phyloP scores from a whole-genome alignment of 1,284 basidiomycete species.

The Abortiporus biennis region DNA sequence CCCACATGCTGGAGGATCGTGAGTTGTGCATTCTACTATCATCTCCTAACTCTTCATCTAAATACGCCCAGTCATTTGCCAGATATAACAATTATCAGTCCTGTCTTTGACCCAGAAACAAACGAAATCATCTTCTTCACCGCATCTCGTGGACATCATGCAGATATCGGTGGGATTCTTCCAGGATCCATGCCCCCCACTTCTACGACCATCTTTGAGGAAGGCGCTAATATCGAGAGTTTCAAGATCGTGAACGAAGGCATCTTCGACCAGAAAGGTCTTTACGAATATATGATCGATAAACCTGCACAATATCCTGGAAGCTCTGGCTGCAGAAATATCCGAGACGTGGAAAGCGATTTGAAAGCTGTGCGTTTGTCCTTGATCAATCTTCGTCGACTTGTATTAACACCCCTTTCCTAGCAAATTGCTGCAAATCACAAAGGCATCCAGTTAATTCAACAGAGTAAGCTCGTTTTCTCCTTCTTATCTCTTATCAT shows the following conservation, averaged over 20 bases:
- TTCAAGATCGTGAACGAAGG: slow-evolving; percentile 92
- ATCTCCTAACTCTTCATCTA: slow-evolving; percentile 1
- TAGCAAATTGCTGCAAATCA: slow-evolving; percentile 95
- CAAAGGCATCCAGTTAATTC: slow-evolving; percentile 84
- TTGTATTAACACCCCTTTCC: not conserved
- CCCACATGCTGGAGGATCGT: slow-evolving; percentile 84
- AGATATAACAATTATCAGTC: slow-evolving; percentile 88
- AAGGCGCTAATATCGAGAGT: slow-evolving; percentile 88
- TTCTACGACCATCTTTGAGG: slow-evolving; percentile 85
- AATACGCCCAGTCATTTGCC: slow-evolving; percentile 57
- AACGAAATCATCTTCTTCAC: slow-evolving; percentile 88
- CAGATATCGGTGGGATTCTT: slow-evolving; percentile 72
- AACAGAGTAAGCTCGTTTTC: slow-evolving; percentile 43
- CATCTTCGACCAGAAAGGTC: slow-evolving; percentile 70
- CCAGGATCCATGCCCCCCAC: slow-evolving; percentile 95
- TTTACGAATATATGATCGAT: slow-evolving; percentile 81
- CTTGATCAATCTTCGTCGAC: slow-evolving; percentile 1
- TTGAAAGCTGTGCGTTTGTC: slow-evolving; percentile 69
- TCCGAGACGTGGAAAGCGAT: slow-evolving; percentile 88
- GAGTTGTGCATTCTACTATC: slow-evolving; percentile 24
- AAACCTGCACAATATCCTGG: slow-evolving; percentile 82
- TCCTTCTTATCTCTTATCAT: not conserved
- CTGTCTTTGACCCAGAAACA: slow-evolving; percentile 65
- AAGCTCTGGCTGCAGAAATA: slow-evolving; percentile 78
- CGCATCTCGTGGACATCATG: slow-evolving; percentile 86